These are phyloP conservation scores for Populus euphratica DNA, from an alignment of 345 rosid species.

Conservation along the genomic window DNA sequence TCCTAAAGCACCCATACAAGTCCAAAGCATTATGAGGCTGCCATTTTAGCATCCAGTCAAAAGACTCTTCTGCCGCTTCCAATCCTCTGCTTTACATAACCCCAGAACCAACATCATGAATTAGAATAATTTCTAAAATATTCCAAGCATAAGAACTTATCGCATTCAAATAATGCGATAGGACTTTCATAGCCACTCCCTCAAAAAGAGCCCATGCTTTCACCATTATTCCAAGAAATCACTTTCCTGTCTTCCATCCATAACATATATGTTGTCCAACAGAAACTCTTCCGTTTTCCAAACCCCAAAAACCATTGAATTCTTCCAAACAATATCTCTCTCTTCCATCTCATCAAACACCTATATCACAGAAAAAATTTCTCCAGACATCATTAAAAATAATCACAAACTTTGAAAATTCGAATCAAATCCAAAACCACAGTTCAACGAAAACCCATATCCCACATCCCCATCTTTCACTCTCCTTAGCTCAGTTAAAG, in stretches of 20 bases:
- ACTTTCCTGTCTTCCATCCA: slow-evolving; percentile 30
- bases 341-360: slow-evolving; percentile 31
- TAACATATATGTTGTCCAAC: slow-evolving; percentile 22
- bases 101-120: slow-evolving; percentile 27
- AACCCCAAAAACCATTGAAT: slow-evolving; percentile 29
- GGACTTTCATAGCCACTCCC: slow-evolving; percentile 28
- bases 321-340: slow-evolving; percentile 20
- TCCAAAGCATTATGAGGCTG: slow-evolving; percentile 33
- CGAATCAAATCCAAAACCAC: slow-evolving; percentile 26
- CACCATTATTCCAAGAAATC: slow-evolving; percentile 28
- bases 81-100: slow-evolving; percentile 24
- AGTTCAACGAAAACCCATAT: slow-evolving; percentile 21
- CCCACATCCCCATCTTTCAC: slow-evolving; percentile 8
- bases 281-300: slow-evolving; percentile 26
- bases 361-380: slow-evolving; percentile 20
- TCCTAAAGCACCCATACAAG: slow-evolving; percentile 20
- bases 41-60: slow-evolving; percentile 31
- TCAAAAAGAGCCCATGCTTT: slow-evolving; percentile 32
- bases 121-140: slow-evolving; percentile 22
- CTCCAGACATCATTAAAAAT: slow-evolving; percentile 31
- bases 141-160: slow-evolving; percentile 28
- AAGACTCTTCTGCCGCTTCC: slow-evolving; percentile 21
- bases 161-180: slow-evolving; percentile 23
- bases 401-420: slow-evolving; percentile 22
- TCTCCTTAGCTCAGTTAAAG: neutral